phyloP scores from a whole-genome alignment of 352 stramenopile species.

The Hyaloperonospora brassicae region DNA sequence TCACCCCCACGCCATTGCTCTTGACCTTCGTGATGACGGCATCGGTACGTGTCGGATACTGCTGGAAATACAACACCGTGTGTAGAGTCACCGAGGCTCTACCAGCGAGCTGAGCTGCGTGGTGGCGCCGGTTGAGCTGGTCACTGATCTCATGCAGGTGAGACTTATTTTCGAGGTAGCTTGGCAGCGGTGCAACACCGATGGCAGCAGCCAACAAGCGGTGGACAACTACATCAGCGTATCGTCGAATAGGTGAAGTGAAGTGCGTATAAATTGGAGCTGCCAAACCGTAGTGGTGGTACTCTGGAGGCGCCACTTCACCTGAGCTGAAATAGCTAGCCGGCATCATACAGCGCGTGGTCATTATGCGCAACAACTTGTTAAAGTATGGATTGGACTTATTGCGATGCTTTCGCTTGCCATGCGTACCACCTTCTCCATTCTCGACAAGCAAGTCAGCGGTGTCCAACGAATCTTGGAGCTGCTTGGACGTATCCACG shows the following conservation, averaged over 20 bases:
- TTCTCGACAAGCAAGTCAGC: constrained; percentile 41
- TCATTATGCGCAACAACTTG: constrained; percentile 95
- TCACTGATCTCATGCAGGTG: constrained; percentile 93
- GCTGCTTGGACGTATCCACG: constrained; percentile 71
- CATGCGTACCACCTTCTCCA: constrained; percentile 5
- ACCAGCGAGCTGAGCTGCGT: constrained; percentile 93
- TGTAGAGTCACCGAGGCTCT: constrained; percentile 94
- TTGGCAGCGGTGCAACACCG: constrained; percentile 90
- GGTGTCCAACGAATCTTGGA: constrained; percentile 77
- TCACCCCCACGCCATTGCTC: constrained; percentile 91
- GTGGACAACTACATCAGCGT: constrained; percentile 98
- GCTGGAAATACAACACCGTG: constrained; percentile 96
- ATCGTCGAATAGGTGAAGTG: constrained; percentile 96
- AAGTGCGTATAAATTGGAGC: constrained; percentile 99
- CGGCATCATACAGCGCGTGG: constrained; percentile 97
- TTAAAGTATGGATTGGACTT: constrained; percentile 94
- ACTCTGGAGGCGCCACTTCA: constrained; percentile 92
- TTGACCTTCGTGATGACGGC: constrained; percentile 94
- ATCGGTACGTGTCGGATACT: constrained; percentile 71
- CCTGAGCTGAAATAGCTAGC: constrained; percentile 98
- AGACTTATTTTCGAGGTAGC: constrained; percentile 89
- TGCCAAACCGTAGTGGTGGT: constrained; percentile 97
- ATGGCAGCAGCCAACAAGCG: constrained; percentile 95
- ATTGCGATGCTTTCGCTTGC: constrained; percentile 29
- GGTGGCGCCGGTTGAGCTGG: constrained; percentile 96